A percentile compares a stretch with the other conserved stretches of the same genome.
Evolutionary conservation across 345 rosid species (phyloP).

Genomic region (Eutrema yunnanense): DNA sequence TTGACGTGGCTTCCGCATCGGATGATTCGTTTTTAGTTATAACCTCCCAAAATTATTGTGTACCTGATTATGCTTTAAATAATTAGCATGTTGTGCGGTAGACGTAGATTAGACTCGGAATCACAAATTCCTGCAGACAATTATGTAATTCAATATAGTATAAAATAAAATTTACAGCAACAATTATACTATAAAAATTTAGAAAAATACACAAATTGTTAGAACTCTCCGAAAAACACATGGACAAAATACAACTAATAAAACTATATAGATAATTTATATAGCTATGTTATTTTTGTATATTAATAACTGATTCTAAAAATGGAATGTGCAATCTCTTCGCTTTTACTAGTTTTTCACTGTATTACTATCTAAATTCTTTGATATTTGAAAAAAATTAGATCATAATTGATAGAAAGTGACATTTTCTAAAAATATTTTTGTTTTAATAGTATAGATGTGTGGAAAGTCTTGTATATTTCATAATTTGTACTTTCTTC

Average conservation of each 20-base stretch:
- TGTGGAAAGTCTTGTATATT: too few species aligned
- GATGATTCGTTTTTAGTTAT: slow-evolving; percentile 20
- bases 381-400: too few species aligned
- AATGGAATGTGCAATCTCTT: neutral
- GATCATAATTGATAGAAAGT: too few species aligned
- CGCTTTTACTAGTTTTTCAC: neutral
- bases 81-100: slow-evolving; percentile 19
- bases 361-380: neutral
- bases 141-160: neutral
- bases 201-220: neutral
- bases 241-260: neutral
- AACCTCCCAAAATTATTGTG: slow-evolving; percentile 22
- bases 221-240: neutral
- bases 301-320: neutral
- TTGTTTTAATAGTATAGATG: too few species aligned
- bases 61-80: slow-evolving; percentile 28
- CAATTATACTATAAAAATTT: neutral
- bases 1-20: slow-evolving; percentile 19
- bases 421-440: too few species aligned
- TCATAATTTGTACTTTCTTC: too few species aligned
- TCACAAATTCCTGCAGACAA: neutral
- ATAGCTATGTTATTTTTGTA: neutral
- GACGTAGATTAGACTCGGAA: slow-evolving; percentile 4
- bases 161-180: neutral
- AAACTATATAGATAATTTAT: neutral